Evolutionary conservation across 2,329 filamentous ascomycete species (phyloP).

Genomic region (Rutstroemia sp.): DNA sequence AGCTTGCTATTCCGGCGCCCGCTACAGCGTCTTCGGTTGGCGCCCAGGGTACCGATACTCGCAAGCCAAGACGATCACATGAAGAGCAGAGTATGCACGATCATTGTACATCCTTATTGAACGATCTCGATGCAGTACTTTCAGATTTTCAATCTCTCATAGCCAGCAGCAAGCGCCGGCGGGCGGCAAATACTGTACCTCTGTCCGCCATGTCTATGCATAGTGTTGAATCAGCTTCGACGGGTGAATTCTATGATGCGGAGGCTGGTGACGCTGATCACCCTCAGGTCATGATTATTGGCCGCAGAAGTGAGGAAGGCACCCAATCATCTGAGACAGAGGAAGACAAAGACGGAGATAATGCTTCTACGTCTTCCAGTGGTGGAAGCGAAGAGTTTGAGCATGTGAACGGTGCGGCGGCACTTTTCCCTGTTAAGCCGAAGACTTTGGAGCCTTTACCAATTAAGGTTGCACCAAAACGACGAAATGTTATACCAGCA

Average conservation of each 20-base stretch:
- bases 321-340: slow-evolving; percentile 49
- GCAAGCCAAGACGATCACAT: slow-evolving; percentile 28
- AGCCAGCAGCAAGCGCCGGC: slow-evolving; percentile 69
- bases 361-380: slow-evolving; percentile 52
- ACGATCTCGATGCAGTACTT: slow-evolving; percentile 77
- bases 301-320: slow-evolving; percentile 58
- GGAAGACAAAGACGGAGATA: slow-evolving; percentile 38
- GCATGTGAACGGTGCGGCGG: slow-evolving; percentile 49
- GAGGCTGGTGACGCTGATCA: slow-evolving; percentile 52
- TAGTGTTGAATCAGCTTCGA: slow-evolving; percentile 74
- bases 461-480: slow-evolving; percentile 52
- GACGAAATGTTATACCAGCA: slow-evolving; percentile 63
- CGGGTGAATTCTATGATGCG: slow-evolving; percentile 94
- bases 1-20: slow-evolving; percentile 24
- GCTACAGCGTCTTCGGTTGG: slow-evolving; percentile 19
- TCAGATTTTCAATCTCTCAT: slow-evolving; percentile 74
- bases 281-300: slow-evolving; percentile 69
- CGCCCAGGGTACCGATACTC: slow-evolving; percentile 17
- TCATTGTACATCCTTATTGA: slow-evolving; percentile 74
- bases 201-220: slow-evolving; percentile 39
- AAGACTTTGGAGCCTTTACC: slow-evolving; percentile 74
- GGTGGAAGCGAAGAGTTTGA: slow-evolving; percentile 45
- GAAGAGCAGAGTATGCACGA: slow-evolving; percentile 67
- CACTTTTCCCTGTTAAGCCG: slow-evolving; percentile 68
- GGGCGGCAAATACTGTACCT: slow-evolving; percentile 43